Percentiles rank a stretch among this genome's conserved stretches.
Evolutionary conservation across 768 basidiomycete species (phyloP).

Genomic region (Trametes villosa): DNA sequence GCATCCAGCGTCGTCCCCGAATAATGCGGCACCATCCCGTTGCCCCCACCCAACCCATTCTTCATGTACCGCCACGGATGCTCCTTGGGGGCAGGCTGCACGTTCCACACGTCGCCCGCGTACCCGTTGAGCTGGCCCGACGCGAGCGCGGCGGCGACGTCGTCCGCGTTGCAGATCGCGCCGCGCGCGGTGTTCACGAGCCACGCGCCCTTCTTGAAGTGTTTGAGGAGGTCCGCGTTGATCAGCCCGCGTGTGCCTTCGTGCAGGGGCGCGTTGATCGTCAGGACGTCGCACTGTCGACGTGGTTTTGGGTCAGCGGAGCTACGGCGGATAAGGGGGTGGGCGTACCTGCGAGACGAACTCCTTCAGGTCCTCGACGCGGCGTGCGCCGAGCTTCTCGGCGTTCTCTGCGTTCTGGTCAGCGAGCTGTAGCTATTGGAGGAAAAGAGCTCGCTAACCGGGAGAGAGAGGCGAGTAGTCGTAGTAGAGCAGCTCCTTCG

Average conservation of each 20-base stretch:
- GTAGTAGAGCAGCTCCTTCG: conserved; percentile 90
- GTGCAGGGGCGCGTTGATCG: conserved; percentile 87
- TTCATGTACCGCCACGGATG: conserved; percentile 86
- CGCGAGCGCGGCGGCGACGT: conserved; percentile 74
- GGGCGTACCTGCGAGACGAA: conserved; percentile 37
- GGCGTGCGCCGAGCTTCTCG: conserved; percentile 69
- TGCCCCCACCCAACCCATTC: conserved; percentile 81
- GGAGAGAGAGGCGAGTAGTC: conserved; percentile 78
- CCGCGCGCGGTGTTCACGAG: conserved; percentile 93
- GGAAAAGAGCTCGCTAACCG: conserved; percentile 5
- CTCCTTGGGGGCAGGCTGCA: conserved; percentile 84
- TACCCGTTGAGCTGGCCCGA: conserved; percentile 71
- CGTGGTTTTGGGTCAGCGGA: neutral
- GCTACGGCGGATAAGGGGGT: neutral
- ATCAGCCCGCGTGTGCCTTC: conserved; percentile 83
- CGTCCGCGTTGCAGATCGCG: conserved; percentile 86
- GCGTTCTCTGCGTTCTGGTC: conserved; percentile 49
- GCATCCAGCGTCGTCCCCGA: conserved; percentile 91
- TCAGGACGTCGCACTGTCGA: conserved; percentile 70
- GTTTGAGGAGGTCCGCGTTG: conserved; percentile 78
- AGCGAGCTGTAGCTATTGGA: neutral
- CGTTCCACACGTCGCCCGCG: conserved; percentile 77
- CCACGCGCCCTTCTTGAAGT: conserved; percentile 92
- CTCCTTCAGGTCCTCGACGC: conserved; percentile 79
- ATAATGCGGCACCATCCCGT: conserved; percentile 89